Base-by-base conservation (phyloP, 2,329 filamentous ascomycete genomes). In the Cryoendolithus antarcticus region DNA sequence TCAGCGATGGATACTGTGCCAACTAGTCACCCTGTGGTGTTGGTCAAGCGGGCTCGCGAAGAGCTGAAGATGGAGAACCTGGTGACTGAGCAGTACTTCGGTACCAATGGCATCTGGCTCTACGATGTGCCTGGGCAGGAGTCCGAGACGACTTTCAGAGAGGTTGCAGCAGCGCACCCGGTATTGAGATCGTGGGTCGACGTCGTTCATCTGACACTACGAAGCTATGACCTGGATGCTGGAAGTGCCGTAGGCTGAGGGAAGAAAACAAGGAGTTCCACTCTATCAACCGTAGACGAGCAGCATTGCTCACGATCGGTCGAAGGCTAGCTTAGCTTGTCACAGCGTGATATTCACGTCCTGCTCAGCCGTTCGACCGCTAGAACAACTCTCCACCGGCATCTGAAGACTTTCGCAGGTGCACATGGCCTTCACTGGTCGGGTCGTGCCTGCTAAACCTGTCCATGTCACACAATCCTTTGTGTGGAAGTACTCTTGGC, bases 121-220 rank as follows among this genome's bases (percentile, higher is more conserved):
- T 89, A 82, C 24, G 53, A 60, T 11, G 62, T 62, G 4, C 53
- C 57, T 4, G 63, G 58, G 5, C 58, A 60, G 34, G 58, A 52
- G 10, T 54, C 54, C 1, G 68, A 70, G 6, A 59, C 72, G 1
- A 60, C 75, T 3, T 79, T 82, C 48, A 58, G 65, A 30, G 71
- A 80, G 53, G 72, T 86, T 34, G 81, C 80, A 1, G 65, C 63
- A 30, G 70, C 74, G 19, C 83, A 88, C 59, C 83, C 83, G 30
- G 48, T 85, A 35, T 56, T 86, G 30, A 59, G 48, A 42, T 77
- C 70, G 56, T 88, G 82, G 82, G 29, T 41, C 4, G 13, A n/a
- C 24, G 33, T 29, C 24, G 24, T 27, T 27, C 24, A 27, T 27
- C 24, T 27, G 24, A 27, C 24, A 8, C 24, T 27, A 8, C 24